Evolutionary conservation across 345 rosid genomes (phyloP).

Genomic region (Excoecaria cochinchinensis): DNA sequence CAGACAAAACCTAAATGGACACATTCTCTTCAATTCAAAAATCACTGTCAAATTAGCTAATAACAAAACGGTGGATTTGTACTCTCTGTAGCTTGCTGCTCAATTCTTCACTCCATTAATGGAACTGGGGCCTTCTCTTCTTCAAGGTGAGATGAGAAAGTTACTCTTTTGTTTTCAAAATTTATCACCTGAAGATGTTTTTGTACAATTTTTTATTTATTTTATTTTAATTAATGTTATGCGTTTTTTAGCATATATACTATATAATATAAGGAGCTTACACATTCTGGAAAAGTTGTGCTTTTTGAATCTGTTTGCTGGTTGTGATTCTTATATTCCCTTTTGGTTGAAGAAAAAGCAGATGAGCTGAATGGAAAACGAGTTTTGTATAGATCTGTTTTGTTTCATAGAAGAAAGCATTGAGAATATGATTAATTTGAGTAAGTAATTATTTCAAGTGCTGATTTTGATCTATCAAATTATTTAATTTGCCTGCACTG

Average conservation of each 20-base stretch:
- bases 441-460: background rate
- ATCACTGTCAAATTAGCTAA: background rate
- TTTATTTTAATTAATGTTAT: background rate
- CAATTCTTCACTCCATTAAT: background rate
- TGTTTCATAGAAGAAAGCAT: background rate
- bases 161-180: background rate
- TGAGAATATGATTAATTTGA: background rate
- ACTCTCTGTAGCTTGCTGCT: background rate
- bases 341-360: background rate
- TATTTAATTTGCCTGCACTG: background rate
- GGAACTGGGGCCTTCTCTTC: background rate
- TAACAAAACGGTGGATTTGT: background rate
- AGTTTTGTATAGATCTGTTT: background rate
- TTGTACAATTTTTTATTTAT: background rate
- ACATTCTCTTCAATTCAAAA: background rate
- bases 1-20: constrained; percentile 8
- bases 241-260: background rate
- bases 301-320: constrained; percentile 2
- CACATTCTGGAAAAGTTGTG: background rate
- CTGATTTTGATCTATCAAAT: background rate
- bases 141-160: constrained; percentile 6
- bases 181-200: background rate
- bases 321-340: background rate
- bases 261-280: background rate
- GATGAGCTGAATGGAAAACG: background rate